Base-by-base conservation (phyloP, 1,284 basidiomycete genomes). In the Volvariella volvacea region DNA sequence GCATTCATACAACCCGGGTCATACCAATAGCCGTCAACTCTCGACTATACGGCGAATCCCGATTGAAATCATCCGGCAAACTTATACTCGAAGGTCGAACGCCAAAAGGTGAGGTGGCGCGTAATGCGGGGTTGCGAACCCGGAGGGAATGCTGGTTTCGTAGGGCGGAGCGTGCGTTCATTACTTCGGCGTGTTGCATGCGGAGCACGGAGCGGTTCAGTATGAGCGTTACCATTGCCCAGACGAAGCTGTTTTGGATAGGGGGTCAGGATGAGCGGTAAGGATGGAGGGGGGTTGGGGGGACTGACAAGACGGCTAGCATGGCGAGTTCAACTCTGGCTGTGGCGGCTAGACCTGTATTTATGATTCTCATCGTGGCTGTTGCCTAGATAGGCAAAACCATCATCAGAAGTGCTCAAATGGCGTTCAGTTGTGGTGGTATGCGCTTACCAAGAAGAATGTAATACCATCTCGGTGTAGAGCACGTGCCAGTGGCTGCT, bases 401-500 rank as follows among this genome's bases (percentile, higher is more conserved):
- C 25, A 6, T 28, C 25, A 28, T 28, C 25, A 6, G n/a, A 28
- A 28, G 25, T 12, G 6, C 6, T 28, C 12, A 28, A 28, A 6
- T 28, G 25, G 25, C 25, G 12, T 12, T 28, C 12, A 28, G 25
- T n/a, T n/a, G n/a, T n/a, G n/a, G n/a, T n/a, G n/a, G n/a, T n/a
- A n/a, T n/a, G 22, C 12, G 25, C 47, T 20, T 28, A 51, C 49
- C 44, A 51, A n/a, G 28, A 48, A 51, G 30, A 43, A 48, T 15
- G 42, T 21, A 4, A 51, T 44, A 1, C 49, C 47, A 34, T 48
- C 49, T 12, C 44, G 41, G 20, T 42, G 47, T 10, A 51, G 47
- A 21, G 44, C 44, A 19, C 44, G 47, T 4, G 41, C 38, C 10
- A 51, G 39, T n/a, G 44, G 44, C n/a, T 48, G 17, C n/a, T 42